Evolutionary conservation across 169 alveolate species (phyloP).

Genomic region (Eimeria zaria): DNA sequence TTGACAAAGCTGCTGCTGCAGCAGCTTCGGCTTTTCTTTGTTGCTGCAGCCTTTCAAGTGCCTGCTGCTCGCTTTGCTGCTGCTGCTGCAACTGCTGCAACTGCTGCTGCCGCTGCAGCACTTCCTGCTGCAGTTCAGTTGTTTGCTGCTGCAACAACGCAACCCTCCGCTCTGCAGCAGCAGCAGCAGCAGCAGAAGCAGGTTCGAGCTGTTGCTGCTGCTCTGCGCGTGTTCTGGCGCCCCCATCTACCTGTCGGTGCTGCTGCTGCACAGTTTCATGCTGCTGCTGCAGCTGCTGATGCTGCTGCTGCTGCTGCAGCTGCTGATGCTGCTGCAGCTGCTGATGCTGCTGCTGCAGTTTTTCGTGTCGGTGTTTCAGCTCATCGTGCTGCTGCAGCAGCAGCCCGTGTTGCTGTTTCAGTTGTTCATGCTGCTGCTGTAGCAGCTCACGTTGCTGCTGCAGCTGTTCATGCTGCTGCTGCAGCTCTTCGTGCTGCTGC

Average conservation of each 20-base stretch:
- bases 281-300: conserved; percentile 56
- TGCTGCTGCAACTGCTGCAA: conserved; percentile 43
- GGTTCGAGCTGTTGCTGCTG: neutral
- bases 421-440: conserved; percentile 15
- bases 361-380: neutral
- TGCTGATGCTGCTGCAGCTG: neutral
- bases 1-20: neutral
- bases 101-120: conserved; percentile 11
- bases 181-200: neutral
- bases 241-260: neutral
- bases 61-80: neutral
- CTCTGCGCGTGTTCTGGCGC: neutral
- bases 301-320: conserved; percentile 13
- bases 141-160: conserved; percentile 33
- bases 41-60: conserved; percentile 1
- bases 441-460: conserved; percentile 25
- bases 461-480: conserved; percentile 49
- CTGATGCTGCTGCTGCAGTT: neutral
- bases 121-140: neutral
- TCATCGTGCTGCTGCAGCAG: neutral
- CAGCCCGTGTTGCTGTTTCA: conserved; percentile 15
- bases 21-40: neutral
- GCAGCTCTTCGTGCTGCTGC: conserved; percentile 53
- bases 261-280: neutral
- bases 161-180: neutral